Evolutionary conservation across 345 rosid genomes (phyloP).

Genomic region (Cardamine resedifolia): DNA sequence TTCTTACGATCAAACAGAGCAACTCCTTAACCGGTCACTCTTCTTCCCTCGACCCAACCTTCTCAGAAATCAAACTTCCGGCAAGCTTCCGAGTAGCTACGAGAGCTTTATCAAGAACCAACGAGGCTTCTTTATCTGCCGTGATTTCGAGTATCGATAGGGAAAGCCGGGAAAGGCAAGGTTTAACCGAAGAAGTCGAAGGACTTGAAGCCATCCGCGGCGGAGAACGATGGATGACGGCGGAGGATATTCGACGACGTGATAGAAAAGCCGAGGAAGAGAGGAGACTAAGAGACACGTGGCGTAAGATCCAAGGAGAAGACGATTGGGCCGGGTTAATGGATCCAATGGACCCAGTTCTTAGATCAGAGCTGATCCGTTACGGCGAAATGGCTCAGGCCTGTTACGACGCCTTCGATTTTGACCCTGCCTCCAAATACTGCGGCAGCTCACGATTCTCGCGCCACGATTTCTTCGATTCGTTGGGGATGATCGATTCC

Average conservation of each 20-base stretch:
- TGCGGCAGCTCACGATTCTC: constrained; percentile 72
- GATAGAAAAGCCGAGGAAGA: constrained; percentile 31
- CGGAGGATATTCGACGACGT: constrained; percentile 31
- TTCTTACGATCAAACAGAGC: constrained; percentile 24
- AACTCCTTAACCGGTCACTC: neutral
- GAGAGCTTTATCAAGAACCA: constrained; percentile 36
- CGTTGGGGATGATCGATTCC: constrained; percentile 45
- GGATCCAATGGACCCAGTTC: constrained; percentile 73
- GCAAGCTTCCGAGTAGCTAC: constrained; percentile 18
- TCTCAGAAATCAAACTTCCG: constrained; percentile 13
- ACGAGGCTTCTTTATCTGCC: constrained; percentile 43
- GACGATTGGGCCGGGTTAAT: constrained; percentile 74
- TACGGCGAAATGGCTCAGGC: constrained; percentile 94
- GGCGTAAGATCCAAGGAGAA: constrained; percentile 80
- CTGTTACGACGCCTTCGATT: constrained; percentile 81
- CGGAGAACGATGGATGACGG: constrained; percentile 27
- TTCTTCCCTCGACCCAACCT: neutral
- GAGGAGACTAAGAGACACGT: constrained; percentile 45
- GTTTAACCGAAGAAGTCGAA: neutral
- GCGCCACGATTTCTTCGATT: constrained; percentile 53
- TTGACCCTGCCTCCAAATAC: constrained; percentile 70
- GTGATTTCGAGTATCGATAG: constrained; percentile 39
- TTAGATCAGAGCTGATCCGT: constrained; percentile 76
- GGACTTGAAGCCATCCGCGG: neutral
- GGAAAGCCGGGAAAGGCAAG: constrained; percentile 21